Conservation (phyloP, 2,329 filamentous ascomycete species). For the Gnomoniopsis sp. region DNA sequence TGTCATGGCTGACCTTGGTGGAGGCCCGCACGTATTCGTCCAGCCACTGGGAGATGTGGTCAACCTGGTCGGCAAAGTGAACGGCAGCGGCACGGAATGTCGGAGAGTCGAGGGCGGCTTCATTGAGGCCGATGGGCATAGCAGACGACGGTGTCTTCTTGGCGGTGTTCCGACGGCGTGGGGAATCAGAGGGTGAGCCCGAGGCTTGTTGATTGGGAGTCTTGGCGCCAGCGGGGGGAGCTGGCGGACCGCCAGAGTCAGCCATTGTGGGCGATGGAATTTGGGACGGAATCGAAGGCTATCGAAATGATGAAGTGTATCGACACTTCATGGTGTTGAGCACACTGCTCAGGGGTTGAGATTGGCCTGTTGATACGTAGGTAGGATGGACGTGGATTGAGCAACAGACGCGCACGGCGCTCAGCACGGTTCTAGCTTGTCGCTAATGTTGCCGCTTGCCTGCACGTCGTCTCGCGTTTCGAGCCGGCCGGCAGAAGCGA, state of each 20-base stretch:
- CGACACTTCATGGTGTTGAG: slow-evolving; percentile 9
- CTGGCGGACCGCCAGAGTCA: slow-evolving; percentile 7
- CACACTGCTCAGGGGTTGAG: slow-evolving; percentile 8
- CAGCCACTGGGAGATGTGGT: slow-evolving; percentile 89
- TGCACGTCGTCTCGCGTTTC: not conserved
- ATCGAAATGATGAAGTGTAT: slow-evolving; percentile 3
- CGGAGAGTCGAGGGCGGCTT: slow-evolving; percentile 93
- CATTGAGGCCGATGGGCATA: slow-evolving; percentile 80
- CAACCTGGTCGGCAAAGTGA: slow-evolving; percentile 89
- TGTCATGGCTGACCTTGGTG: slow-evolving; percentile 55
- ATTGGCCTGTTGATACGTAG: not conserved
- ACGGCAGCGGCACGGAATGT: slow-evolving; percentile 85
- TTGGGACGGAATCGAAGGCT: not conserved
- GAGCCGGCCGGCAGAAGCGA: not conserved
- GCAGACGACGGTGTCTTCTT: slow-evolving; percentile 32
- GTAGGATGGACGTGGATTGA: not conserved
- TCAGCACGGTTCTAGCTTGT: slow-evolving; percentile 3
- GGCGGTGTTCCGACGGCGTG: not conserved
- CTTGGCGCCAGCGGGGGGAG: not conserved
- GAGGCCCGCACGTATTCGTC: slow-evolving; percentile 56
- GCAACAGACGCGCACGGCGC: slow-evolving; percentile 2
- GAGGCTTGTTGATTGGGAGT: not conserved
- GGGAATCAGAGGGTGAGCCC: not conserved
- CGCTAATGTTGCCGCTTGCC: not conserved
- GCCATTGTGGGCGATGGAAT: slow-evolving; percentile 8